A percentile compares a stretch with the other conserved stretches of the same genome.
These are phyloP conservation scores for Seiridium cupressi DNA, from an alignment of 2,329 filamentous ascomycete species.

Conservation along the genomic window DNA sequence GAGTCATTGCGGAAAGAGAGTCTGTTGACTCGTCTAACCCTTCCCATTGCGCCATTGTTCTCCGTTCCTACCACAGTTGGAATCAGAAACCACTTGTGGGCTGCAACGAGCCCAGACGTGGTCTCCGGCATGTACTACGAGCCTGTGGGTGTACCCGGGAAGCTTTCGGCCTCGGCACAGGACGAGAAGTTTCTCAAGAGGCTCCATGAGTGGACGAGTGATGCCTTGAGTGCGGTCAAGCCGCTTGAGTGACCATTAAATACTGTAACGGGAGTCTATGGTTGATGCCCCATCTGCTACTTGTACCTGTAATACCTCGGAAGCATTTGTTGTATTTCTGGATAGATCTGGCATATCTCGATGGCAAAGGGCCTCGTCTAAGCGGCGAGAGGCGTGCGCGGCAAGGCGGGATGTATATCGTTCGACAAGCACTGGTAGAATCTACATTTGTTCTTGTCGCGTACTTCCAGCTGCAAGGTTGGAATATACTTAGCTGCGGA, in stretches of 20 bases:
- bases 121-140: constrained; percentile 32
- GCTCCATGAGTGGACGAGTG: constrained; percentile 31
- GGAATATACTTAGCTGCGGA: neutral
- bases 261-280: neutral
- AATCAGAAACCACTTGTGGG: constrained; percentile 37
- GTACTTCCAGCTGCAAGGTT: neutral
- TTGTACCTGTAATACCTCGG: neutral
- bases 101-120: constrained; percentile 25
- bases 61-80: constrained; percentile 30
- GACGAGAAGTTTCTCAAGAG: constrained; percentile 21
- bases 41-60: constrained; percentile 12
- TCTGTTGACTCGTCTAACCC: constrained; percentile 7
- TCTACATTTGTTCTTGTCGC: neutral
- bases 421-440: neutral
- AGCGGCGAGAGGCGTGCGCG: neutral
- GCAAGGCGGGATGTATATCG: neutral
- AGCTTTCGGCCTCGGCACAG: constrained; percentile 10
- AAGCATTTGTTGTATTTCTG: neutral
- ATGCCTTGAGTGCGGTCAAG: neutral
- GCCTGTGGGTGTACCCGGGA: constrained; percentile 27
- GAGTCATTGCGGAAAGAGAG: constrained; percentile 8
- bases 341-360: neutral
- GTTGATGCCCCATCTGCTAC: neutral
- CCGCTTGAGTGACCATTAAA: constrained; percentile 1
- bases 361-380: neutral